phyloP scores from a whole-genome alignment of 2,329 filamentous ascomycete genomes.

The Pseudogymnoascus verrucosus region DNA sequence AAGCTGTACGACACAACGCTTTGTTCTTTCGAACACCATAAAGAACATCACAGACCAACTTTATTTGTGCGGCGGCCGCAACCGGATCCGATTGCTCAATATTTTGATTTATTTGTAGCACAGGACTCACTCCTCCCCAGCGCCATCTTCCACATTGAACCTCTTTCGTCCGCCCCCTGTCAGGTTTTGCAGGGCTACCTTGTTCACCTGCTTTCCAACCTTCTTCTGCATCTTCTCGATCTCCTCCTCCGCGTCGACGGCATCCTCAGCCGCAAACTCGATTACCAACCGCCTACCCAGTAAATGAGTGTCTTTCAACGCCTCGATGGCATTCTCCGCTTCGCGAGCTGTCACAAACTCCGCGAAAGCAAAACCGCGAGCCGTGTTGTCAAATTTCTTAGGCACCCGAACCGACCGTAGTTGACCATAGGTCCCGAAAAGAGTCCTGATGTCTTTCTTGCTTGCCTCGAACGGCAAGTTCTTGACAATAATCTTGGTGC shows the following conservation, averaged over 20 bases:
- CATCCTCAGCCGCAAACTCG: slow-evolving; percentile 83
- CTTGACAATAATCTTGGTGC: slow-evolving; percentile 95
- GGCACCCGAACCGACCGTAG: slow-evolving; percentile 88
- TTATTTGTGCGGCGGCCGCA: background rate
- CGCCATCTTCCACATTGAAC: slow-evolving; percentile 73
- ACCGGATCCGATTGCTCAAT: slow-evolving; percentile 6
- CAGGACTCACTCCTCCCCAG: slow-evolving; percentile 36
- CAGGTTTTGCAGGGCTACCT: slow-evolving; percentile 82
- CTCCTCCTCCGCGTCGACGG: slow-evolving; percentile 87
- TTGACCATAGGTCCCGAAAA: slow-evolving; percentile 87
- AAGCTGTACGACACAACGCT: slow-evolving; percentile 3
- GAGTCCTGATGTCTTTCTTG: slow-evolving; percentile 80
- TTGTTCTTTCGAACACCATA: slow-evolving; percentile 1
- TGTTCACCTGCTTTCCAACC: slow-evolving; percentile 81
- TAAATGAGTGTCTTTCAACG: slow-evolving; percentile 86
- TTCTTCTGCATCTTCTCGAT: slow-evolving; percentile 97
- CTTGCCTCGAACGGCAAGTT: slow-evolving; percentile 93
- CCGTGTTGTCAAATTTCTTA: slow-evolving; percentile 83
- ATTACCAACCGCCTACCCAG: slow-evolving; percentile 82
- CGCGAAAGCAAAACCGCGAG: slow-evolving; percentile 92
- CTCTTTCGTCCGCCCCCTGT: slow-evolving; percentile 76
- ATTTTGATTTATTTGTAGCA: background rate
- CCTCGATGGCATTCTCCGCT: slow-evolving; percentile 82
- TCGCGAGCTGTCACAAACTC: slow-evolving; percentile 90
- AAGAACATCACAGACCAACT: background rate